Conservation (phyloP, 2,329 filamentous ascomycete species). For the Pseudonectria foliicola region DNA sequence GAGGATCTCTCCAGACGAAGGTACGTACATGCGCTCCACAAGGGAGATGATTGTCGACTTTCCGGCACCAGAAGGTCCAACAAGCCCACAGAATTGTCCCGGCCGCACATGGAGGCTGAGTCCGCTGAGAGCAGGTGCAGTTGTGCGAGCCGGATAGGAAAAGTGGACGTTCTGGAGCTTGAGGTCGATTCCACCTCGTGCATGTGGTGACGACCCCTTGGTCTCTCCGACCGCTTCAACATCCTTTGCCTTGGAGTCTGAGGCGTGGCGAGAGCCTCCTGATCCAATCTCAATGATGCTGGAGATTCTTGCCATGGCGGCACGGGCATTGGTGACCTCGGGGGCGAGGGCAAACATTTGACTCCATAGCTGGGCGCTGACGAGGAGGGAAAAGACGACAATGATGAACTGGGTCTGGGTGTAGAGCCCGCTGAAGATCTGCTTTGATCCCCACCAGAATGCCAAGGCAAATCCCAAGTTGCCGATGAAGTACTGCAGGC, state of each 20-base stretch:
- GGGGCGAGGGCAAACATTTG: conserved; percentile 67
- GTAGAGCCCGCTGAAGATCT: conserved; percentile 58
- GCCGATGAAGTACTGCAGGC: conserved; percentile 49
- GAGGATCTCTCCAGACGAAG: conserved; percentile 29
- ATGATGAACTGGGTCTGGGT: conserved; percentile 63
- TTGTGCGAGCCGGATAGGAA: conserved; percentile 54
- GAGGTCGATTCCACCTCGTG: conserved; percentile 32
- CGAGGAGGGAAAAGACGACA: conserved; percentile 60
- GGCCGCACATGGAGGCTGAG: conserved; percentile 48
- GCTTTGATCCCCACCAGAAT: conserved; percentile 71
- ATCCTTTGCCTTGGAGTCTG: conserved; percentile 17
- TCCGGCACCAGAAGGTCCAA: conserved; percentile 56
- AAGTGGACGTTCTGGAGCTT: conserved; percentile 53
- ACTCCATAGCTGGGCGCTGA: conserved; percentile 63
- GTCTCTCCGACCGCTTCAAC: conserved; percentile 27
- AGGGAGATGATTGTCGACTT: conserved; percentile 57
- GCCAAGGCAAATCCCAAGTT: conserved; percentile 65
- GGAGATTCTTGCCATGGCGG: conserved; percentile 50
- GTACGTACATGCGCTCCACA: conserved; percentile 40
- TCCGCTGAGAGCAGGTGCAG: conserved; percentile 45
- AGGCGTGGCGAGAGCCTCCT: conserved; percentile 2
- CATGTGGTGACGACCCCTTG: conserved; percentile 5
- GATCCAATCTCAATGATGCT: conserved; percentile 37
- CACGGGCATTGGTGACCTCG: conserved; percentile 58
- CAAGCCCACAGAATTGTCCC: conserved; percentile 53